phyloP scores from a whole-genome alignment of 1,284 basidiomycete genomes.

The Heliocybe sulcata region DNA sequence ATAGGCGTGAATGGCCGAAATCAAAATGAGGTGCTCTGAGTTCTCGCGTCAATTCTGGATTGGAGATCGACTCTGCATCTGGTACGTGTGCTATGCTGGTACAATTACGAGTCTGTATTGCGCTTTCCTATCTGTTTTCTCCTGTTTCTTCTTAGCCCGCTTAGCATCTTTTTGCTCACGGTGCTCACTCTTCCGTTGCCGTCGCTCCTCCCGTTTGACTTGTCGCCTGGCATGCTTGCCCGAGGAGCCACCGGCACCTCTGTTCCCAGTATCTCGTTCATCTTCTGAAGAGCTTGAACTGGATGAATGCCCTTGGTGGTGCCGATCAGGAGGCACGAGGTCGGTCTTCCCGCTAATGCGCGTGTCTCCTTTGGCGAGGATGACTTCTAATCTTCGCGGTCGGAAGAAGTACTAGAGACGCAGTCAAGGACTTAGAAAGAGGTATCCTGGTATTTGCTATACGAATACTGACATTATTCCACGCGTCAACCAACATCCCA shows the following conservation, averaged over 20 bases:
- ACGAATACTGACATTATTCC: slow-evolving; percentile 26
- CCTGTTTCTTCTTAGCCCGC: neutral
- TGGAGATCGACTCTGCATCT: too few relatives aligned
- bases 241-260: neutral
- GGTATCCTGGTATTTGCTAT: neutral
- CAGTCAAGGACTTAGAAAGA: neutral
- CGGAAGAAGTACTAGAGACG: slow-evolving; percentile 28
- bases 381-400: slow-evolving; percentile 24
- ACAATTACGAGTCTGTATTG: neutral
- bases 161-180: neutral
- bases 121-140: slow-evolving; percentile 2
- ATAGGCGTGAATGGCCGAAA: too few relatives aligned
- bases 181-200: neutral
- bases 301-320: neutral
- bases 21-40: too few relatives aligned
- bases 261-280: neutral
- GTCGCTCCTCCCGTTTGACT: neutral
- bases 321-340: neutral
- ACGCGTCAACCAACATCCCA: slow-evolving; percentile 23
- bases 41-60: too few relatives aligned
- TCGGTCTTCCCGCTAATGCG: slow-evolving; percentile 15
- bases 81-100: neutral
- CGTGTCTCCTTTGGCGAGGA: slow-evolving; percentile 24
- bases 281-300: neutral
- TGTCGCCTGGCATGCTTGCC: neutral